Percentiles rank a stretch among this genome's conserved stretches.
phyloP scores from a whole-genome alignment of 257 asterid genomes.

The Jaltomata sinuosa region DNA sequence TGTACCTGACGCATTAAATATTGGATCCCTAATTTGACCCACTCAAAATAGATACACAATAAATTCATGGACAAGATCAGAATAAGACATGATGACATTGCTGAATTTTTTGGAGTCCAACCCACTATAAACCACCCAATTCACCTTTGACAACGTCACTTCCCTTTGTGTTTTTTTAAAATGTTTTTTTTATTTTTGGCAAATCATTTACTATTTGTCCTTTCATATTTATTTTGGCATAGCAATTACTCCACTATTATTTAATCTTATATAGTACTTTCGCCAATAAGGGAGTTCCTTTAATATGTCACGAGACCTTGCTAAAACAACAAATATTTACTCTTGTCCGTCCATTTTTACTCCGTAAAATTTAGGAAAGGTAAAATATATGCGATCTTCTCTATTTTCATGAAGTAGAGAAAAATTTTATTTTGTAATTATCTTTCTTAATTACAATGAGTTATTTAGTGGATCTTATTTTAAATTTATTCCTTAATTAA shows the following conservation, averaged over 20 bases:
- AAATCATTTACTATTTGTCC: not conserved
- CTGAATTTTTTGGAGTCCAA: not conserved
- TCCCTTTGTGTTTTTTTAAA: not conserved
- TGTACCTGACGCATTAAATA: not conserved
- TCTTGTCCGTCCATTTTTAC: no score
- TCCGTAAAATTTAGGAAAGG: no score
- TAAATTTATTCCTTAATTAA: no score
- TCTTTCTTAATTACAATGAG: no score
- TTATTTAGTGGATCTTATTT: no score
- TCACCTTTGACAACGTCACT: not conserved
- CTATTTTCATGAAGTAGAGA: no score
- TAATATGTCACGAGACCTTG: no score
- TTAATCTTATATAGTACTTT: no score
- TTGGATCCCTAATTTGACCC: not conserved
- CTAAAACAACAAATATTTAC: no score
- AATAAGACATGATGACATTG: not conserved
- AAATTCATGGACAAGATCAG: not conserved
- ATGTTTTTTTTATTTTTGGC: not conserved
- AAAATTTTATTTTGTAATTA: no score
- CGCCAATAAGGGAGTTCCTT: no score
- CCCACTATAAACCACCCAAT: not conserved
- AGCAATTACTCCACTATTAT: not conserved
- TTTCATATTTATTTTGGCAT: not conserved
- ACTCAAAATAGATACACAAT: not conserved
- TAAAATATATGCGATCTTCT: no score